Percentiles rank a stretch among this genome's conserved stretches.
phyloP scores from a whole-genome alignment of 306 rosid species.

The Albizia julibrissin region DNA sequence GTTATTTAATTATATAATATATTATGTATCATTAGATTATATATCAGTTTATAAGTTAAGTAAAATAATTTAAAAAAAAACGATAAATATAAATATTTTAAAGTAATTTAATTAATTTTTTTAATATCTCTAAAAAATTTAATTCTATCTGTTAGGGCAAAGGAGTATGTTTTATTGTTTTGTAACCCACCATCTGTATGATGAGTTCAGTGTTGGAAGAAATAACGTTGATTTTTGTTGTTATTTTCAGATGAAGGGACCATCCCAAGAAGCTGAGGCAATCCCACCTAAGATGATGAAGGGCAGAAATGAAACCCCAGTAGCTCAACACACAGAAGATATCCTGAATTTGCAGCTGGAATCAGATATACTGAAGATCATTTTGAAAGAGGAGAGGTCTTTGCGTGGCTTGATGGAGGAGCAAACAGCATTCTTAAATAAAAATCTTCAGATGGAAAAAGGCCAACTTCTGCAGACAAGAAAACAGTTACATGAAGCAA shows the following conservation, averaged over 20 bases:
- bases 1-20: too few species aligned
- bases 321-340: slow-evolving; percentile 64
- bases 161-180: neutral
- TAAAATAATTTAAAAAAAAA: too few species aligned
- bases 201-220: neutral
- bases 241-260: slow-evolving; percentile 36
- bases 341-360: slow-evolving; percentile 76
- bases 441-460: slow-evolving; percentile 50
- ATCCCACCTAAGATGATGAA: slow-evolving; percentile 37
- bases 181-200: neutral
- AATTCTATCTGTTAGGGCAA: too few species aligned
- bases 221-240: slow-evolving; percentile 9
- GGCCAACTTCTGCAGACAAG: slow-evolving; percentile 46
- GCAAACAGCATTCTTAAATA: slow-evolving; percentile 47
- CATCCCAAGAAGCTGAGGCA: slow-evolving; percentile 38
- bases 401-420: slow-evolving; percentile 61
- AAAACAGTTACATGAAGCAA: slow-evolving; percentile 55
- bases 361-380: slow-evolving; percentile 74
- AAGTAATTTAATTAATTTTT: too few species aligned
- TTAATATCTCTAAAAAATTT: too few species aligned
- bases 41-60: too few species aligned
- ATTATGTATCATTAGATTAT: too few species aligned
- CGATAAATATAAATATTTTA: too few species aligned
- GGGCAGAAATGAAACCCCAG: slow-evolving; percentile 35
- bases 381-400: slow-evolving; percentile 75